A percentile compares a stretch with the other conserved stretches of the same genome.
phyloP scores from a whole-genome alignment of 495 filamentous ascomycete species.

The Aspergillus wentii region DNA sequence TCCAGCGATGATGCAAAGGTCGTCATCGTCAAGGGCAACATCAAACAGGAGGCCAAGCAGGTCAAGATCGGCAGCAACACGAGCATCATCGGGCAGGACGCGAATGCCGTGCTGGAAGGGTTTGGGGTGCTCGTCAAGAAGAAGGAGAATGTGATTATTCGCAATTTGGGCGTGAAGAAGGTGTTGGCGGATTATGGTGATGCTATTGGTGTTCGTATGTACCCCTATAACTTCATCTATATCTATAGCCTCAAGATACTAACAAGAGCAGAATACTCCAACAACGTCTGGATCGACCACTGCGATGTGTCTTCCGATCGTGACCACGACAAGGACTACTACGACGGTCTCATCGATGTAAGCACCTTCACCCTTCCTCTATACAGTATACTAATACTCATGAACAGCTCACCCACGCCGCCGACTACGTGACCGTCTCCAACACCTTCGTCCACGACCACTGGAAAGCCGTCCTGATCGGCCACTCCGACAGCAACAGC shows the following conservation, averaged over 20 bases:
- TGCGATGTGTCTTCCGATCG: constrained; percentile 56
- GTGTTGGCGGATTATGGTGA: constrained; percentile 56
- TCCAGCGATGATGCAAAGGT: constrained; percentile 38
- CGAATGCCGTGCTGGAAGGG: constrained; percentile 20
- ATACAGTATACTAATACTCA: background rate
- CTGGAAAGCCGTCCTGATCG: constrained; percentile 60
- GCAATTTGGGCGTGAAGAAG: constrained; percentile 56
- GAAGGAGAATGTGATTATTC: constrained; percentile 56
- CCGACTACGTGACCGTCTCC: constrained; percentile 47
- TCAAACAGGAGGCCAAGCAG: constrained; percentile 37
- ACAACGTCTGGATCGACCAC: constrained; percentile 67
- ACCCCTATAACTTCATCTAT: background rate
- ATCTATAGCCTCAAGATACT: background rate
- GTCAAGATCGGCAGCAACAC: constrained; percentile 50
- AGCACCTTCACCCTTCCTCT: constrained; percentile 6
- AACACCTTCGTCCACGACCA: constrained; percentile 55
- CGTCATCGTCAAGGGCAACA: constrained; percentile 42
- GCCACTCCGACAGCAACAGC: constrained; percentile 46
- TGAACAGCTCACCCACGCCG: constrained; percentile 35
- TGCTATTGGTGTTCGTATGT: constrained; percentile 50
- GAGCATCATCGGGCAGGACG: constrained; percentile 44
- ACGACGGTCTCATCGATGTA: constrained; percentile 63
- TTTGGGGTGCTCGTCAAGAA: constrained; percentile 43
- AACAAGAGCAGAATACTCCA: constrained; percentile 29
- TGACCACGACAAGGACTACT: constrained; percentile 58